Evolutionary conservation across 352 stramenopile species (phyloP).

Genomic region (Pythium phragmitis): DNA sequence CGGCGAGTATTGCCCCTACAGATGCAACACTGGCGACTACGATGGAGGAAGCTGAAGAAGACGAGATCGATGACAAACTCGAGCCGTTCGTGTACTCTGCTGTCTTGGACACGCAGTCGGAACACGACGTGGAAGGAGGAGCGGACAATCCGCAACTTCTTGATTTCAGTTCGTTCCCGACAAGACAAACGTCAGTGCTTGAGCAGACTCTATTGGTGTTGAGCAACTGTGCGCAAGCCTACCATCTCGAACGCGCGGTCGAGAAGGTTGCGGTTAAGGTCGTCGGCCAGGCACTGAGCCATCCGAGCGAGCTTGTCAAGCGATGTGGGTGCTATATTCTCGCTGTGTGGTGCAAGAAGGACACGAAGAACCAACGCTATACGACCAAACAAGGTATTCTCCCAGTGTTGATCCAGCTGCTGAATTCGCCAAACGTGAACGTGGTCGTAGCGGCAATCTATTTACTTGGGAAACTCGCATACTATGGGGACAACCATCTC

Average conservation of each 20-base stretch:
- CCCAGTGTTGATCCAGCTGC: conserved; percentile 50
- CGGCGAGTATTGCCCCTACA: not conserved
- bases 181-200: conserved; percentile 52
- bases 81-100: conserved; percentile 30
- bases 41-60: conserved; percentile 19
- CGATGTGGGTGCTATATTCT: conserved; percentile 69
- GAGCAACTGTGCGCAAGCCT: conserved; percentile 65
- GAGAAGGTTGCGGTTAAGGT: conserved; percentile 59
- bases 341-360: conserved; percentile 60
- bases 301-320: conserved; percentile 70
- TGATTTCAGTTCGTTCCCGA: conserved; percentile 60
- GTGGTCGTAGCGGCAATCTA: conserved; percentile 67
- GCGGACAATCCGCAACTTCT: conserved; percentile 34
- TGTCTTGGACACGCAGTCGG: not conserved
- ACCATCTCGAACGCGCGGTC: conserved; percentile 35
- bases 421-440: conserved; percentile 55
- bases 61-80: conserved; percentile 31
- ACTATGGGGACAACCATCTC: conserved; percentile 59
- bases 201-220: conserved; percentile 68
- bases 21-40: not conserved
- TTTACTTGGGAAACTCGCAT: conserved; percentile 59
- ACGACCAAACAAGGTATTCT: conserved; percentile 46
- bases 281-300: conserved; percentile 47
- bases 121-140: conserved; percentile 8
- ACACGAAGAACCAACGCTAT: conserved; percentile 41